These are phyloP conservation scores for Fraxinus platypoda DNA, from an alignment of 305 asterid species.

Conservation along the genomic window DNA sequence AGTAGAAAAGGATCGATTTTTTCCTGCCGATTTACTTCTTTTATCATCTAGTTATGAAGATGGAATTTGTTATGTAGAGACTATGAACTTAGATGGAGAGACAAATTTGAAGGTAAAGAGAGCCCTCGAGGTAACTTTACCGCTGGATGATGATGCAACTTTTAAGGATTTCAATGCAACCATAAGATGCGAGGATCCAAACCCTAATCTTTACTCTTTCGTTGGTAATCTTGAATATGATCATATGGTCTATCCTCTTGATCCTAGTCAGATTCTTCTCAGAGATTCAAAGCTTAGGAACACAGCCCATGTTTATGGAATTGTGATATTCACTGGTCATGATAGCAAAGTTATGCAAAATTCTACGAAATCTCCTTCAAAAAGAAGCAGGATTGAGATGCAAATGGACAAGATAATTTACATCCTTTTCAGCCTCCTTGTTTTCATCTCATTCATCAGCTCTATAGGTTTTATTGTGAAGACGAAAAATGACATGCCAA, in stretches of 20 bases:
- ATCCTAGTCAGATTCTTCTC: constrained; percentile 79
- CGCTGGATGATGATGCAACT: constrained; percentile 52
- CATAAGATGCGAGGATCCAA: constrained; percentile 85
- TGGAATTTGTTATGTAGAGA: constrained; percentile 87
- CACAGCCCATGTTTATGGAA: constrained; percentile 71
- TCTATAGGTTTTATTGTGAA: constrained; percentile 58
- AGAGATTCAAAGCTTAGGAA: constrained; percentile 92
- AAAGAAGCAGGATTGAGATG: constrained; percentile 74
- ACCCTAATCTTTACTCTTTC: constrained; percentile 75
- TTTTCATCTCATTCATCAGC: constrained; percentile 63
- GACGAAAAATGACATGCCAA: constrained; percentile 55
- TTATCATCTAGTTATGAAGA: constrained; percentile 89
- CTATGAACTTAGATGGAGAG: constrained; percentile 93
- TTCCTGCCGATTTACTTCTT: constrained; percentile 85
- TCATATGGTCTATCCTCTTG: constrained; percentile 61
- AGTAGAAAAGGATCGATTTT: constrained; percentile 82
- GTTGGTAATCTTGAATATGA: constrained; percentile 81
- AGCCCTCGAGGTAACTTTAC: constrained; percentile 57
- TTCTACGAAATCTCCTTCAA: constrained; percentile 80
- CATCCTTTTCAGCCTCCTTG: constrained; percentile 61
- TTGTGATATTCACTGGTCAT: constrained; percentile 76
- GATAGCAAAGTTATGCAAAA: constrained; percentile 95
- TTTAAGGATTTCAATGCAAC: constrained; percentile 62
- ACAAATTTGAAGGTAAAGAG: constrained; percentile 81
- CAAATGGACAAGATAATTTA: constrained; percentile 85